Percentiles rank a stretch among this genome's conserved stretches.
Conservation (phyloP, 2,329 filamentous ascomycete species). For the Exophiala oligosperma region DNA sequence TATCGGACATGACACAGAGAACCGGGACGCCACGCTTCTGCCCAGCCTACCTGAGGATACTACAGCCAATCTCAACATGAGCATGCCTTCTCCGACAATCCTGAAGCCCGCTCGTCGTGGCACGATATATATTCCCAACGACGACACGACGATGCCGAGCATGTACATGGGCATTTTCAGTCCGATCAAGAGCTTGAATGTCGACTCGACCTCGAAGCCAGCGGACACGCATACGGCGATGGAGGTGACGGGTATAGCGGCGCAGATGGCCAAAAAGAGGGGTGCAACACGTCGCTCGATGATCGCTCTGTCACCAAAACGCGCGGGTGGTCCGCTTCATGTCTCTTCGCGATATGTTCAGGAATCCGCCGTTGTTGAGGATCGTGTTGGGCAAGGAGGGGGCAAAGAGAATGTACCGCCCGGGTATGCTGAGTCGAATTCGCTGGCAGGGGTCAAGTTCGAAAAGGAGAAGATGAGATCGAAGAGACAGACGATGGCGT, state of each 20-base stretch:
- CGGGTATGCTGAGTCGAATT: constrained; percentile 30
- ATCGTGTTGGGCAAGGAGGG: constrained; percentile 54
- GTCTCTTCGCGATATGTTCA: constrained; percentile 42
- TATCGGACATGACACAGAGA: background rate
- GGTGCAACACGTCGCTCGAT: constrained; percentile 29
- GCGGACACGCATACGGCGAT: constrained; percentile 18
- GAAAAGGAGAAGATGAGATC: constrained; percentile 3
- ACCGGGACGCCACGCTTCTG: background rate
- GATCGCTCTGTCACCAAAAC: constrained; percentile 48
- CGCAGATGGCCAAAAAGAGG: constrained; percentile 36
- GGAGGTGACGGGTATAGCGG: constrained; percentile 36
- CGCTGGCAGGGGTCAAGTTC: constrained; percentile 1
- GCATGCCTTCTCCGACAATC: constrained; percentile 5
- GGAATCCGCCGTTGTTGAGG: constrained; percentile 41
- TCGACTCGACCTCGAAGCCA: background rate
- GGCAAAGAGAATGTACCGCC: constrained; percentile 66
- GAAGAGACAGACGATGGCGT: constrained; percentile 19
- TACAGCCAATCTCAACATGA: background rate
- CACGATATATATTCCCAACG: constrained; percentile 44
- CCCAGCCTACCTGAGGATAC: constrained; percentile 10
- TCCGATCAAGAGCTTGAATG: constrained; percentile 36
- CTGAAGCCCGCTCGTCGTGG: constrained; percentile 35
- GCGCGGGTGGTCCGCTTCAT: constrained; percentile 45
- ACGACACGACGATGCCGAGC: constrained; percentile 43
- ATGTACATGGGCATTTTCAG: constrained; percentile 47